Conservation (phyloP, 2,329 filamentous ascomycete genomes). For the Fusarium poae region DNA sequence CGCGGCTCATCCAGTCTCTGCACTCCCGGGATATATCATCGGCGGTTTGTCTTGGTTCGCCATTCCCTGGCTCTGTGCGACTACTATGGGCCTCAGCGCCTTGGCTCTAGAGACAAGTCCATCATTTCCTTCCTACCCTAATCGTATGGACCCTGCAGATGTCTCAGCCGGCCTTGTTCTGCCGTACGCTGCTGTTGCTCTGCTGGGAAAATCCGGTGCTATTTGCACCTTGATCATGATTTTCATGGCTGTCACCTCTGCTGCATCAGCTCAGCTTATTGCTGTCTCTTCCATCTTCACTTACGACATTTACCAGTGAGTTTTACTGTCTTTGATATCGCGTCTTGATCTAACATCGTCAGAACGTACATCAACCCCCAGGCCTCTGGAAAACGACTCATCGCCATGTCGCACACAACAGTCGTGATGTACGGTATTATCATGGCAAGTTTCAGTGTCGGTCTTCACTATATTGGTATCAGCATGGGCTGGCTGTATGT, state of each 20-base stretch:
- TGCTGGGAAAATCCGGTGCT: conserved; percentile 67
- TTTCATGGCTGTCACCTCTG: conserved; percentile 78
- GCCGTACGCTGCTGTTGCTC: conserved; percentile 84
- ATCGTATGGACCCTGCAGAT: conserved; percentile 61
- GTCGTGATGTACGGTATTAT: conserved; percentile 79
- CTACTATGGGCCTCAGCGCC: conserved; percentile 86
- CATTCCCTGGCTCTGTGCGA: conserved; percentile 90
- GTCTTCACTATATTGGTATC: conserved; percentile 79
- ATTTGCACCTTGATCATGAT: conserved; percentile 46
- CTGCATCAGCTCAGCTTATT: conserved; percentile 85
- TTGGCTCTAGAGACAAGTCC: conserved; percentile 75
- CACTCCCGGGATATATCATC: conserved; percentile 88
- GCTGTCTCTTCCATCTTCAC: conserved; percentile 84
- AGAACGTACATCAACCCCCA: conserved; percentile 72
- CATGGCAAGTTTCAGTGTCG: conserved; percentile 83
- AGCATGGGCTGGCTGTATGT: conserved; percentile 91
- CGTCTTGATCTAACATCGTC: background rate
- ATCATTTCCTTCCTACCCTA: conserved; percentile 63
- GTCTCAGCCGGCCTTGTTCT: conserved; percentile 87
- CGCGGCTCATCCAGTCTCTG: conserved; percentile 85
- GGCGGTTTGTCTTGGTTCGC: conserved; percentile 92
- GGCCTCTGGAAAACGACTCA: conserved; percentile 80
- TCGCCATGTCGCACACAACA: conserved; percentile 81
- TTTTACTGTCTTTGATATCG: accelerated
- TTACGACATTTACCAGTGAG: conserved; percentile 37